phyloP scores from a whole-genome alignment of 768 basidiomycete genomes.

The Xerocomellus dryophilus region DNA sequence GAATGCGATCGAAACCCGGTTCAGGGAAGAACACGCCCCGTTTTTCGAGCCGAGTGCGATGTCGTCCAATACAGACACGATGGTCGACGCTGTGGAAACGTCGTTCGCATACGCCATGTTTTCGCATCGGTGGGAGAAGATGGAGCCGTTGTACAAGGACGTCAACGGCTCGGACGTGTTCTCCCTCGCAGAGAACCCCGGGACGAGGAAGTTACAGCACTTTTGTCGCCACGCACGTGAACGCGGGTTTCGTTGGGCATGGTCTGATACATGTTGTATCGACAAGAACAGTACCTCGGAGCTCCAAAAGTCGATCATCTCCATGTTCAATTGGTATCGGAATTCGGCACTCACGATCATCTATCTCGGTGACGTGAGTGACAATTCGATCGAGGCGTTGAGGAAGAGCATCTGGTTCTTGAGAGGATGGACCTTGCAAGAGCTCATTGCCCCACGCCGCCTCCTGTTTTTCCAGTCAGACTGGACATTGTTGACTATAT shows the following conservation, averaged over 20 bases:
- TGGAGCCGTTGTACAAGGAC: constrained; percentile 17
- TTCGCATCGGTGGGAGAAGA: constrained; percentile 23
- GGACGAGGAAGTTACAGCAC: constrained; percentile 12
- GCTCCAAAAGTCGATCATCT: too few relatives aligned
- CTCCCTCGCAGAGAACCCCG: constrained; percentile 12
- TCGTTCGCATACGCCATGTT: constrained; percentile 25
- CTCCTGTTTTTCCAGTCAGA: too few relatives aligned
- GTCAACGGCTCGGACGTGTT: constrained; percentile 16
- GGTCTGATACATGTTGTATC: too few relatives aligned
- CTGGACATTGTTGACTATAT: too few relatives aligned
- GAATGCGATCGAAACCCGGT: constrained; percentile 14
- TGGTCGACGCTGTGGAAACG: constrained; percentile 7
- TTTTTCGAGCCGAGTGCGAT: constrained; percentile 11
- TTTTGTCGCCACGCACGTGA: constrained; percentile 21
- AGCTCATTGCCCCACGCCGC: too few relatives aligned
- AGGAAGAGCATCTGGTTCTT: too few relatives aligned
- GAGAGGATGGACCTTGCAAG: too few relatives aligned
- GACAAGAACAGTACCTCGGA: too few relatives aligned
- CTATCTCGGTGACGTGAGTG: too few relatives aligned
- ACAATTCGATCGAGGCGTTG: too few relatives aligned
- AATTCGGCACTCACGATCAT: too few relatives aligned
- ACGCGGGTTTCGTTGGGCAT: constrained; percentile 21
- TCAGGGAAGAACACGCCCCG: constrained; percentile 10
- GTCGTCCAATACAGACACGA: neutral
- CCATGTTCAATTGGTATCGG: too few relatives aligned